Conservation (phyloP, 2,329 filamentous ascomycete species). For the Colletotrichum australisinense region DNA sequence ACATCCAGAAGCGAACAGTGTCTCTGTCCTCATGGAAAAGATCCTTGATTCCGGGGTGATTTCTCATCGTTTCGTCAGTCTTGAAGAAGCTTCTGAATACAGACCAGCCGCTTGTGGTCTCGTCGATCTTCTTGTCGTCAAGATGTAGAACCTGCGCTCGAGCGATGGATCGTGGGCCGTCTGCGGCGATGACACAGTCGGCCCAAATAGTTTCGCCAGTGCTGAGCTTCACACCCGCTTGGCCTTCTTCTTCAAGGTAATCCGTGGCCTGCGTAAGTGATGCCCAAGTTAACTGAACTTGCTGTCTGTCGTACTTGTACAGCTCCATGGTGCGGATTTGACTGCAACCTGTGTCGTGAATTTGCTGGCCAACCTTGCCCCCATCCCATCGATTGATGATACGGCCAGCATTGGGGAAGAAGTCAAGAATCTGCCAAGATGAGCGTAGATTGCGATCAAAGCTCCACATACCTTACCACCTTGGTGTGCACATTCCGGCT, state of each 20-base stretch:
- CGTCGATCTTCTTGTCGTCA: too few relatives aligned
- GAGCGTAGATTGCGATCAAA: too few relatives aligned
- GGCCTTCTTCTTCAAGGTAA: not conserved
- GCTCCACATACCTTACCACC: slow-evolving; percentile 32
- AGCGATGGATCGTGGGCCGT: slow-evolving; percentile 5
- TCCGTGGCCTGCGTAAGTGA: too few relatives aligned
- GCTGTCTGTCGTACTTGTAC: too few relatives aligned
- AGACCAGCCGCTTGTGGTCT: too few relatives aligned
- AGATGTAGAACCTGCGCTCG: not conserved
- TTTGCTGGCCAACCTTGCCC: slow-evolving; percentile 44
- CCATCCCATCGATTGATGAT: slow-evolving; percentile 68
- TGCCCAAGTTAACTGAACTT: too few relatives aligned
- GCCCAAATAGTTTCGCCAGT: not conserved
- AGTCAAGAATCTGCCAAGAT: slow-evolving; percentile 54
- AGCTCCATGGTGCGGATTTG: not conserved
- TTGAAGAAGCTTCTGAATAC: too few relatives aligned
- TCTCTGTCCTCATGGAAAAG: too few relatives aligned
- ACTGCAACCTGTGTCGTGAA: slow-evolving; percentile 3
- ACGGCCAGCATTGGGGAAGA: slow-evolving; percentile 66
- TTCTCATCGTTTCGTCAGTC: too few relatives aligned
- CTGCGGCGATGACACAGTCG: slow-evolving; percentile 3
- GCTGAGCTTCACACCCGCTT: not conserved
- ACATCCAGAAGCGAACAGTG: too few relatives aligned
- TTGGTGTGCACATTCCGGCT: slow-evolving; percentile 65
- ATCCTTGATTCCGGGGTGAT: too few relatives aligned